phyloP scores from a whole-genome alignment of 1,284 basidiomycete species.

The Golubevia sp. region DNA sequence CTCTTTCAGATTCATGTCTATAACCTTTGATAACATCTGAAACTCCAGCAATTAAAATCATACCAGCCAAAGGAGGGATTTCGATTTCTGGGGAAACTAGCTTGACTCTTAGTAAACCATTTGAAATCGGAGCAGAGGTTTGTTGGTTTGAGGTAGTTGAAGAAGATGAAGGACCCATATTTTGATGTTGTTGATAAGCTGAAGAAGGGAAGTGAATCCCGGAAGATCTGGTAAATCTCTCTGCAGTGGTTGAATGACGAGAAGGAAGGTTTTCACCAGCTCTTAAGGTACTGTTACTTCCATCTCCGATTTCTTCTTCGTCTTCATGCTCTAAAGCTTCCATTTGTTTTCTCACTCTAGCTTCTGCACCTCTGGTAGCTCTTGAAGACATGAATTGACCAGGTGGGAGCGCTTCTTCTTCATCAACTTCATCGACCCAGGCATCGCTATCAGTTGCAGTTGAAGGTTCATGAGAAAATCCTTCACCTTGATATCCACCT shows the following conservation, averaged over 20 bases:
- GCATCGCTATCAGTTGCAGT: background rate
- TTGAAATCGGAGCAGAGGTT: constrained; percentile 10
- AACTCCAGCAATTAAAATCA: constrained; percentile 62
- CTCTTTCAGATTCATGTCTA: constrained; percentile 54
- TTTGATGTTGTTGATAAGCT: background rate
- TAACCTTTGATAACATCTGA: constrained; percentile 63
- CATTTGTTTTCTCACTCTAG: background rate
- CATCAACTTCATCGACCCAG: constrained; percentile 19
- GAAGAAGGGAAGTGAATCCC: constrained; percentile 2
- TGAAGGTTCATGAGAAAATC: too few species aligned
- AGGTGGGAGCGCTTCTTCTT: constrained; percentile 23
- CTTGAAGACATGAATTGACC: background rate
- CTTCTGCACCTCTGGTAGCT: background rate
- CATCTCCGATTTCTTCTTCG: constrained; percentile 5
- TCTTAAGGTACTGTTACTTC: background rate
- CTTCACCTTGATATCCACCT: background rate
- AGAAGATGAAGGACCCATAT: background rate
- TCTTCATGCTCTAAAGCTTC: background rate
- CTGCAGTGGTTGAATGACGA: background rate
- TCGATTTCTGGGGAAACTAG: constrained; percentile 61
- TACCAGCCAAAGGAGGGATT: constrained; percentile 57
- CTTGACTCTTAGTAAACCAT: constrained; percentile 52
- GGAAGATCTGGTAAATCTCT: background rate
- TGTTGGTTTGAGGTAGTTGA: background rate
- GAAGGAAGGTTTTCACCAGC: too few species aligned